Conservation (phyloP, 208 protist genomes). For the Crithidia brevicula region DNA sequence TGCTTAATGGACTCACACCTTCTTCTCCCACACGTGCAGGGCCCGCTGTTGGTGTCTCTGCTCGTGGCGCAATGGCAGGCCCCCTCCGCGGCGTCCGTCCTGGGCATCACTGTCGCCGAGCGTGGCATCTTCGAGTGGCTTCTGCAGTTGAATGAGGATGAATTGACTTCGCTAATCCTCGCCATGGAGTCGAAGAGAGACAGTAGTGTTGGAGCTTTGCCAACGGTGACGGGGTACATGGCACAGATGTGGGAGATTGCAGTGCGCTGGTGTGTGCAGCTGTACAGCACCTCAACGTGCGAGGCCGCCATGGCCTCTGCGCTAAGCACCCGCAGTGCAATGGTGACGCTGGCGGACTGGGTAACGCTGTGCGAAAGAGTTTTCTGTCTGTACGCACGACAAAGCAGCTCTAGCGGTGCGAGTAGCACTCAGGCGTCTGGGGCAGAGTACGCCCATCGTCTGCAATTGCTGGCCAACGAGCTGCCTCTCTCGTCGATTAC, state of each 20-base stretch:
- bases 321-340: neutral
- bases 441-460: slow-evolving; percentile 9
- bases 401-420: neutral
- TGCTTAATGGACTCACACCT: slow-evolving; percentile 8
- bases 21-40: slow-evolving; percentile 25
- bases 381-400: slow-evolving; percentile 6
- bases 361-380: slow-evolving; percentile 17
- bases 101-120: slow-evolving; percentile 15
- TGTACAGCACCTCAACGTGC: neutral
- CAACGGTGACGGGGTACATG: slow-evolving; percentile 1
- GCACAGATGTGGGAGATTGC: slow-evolving; percentile 29
- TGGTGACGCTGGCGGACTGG: slow-evolving; percentile 14
- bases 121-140: slow-evolving; percentile 22
- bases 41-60: slow-evolving; percentile 22
- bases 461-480: slow-evolving; percentile 30
- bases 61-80: slow-evolving; percentile 15
- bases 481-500: slow-evolving; percentile 23
- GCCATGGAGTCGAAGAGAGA: slow-evolving; percentile 11
- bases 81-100: slow-evolving; percentile 2
- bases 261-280: slow-evolving; percentile 26
- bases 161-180: slow-evolving; percentile 1
- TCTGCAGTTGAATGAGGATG: neutral
- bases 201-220: neutral
- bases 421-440: neutral
- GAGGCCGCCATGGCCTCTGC: neutral